Conservation (phyloP, 225 moss, liverwort and hornwort genomes). For the Asterella californica region DNA sequence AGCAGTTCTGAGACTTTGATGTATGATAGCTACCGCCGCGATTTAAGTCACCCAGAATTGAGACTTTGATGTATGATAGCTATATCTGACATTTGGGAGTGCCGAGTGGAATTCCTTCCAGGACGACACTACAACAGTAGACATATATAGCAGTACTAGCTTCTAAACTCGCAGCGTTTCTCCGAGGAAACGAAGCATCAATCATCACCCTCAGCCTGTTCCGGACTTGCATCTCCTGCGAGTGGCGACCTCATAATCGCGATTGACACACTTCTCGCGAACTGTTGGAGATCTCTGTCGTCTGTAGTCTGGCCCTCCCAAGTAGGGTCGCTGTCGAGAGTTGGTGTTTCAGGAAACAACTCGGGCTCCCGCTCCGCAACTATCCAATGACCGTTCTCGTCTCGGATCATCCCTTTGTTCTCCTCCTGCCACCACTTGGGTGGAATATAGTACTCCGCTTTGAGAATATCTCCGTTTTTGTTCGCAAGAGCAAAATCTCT, state of each 20-base stretch:
- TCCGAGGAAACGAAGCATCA: too few relatives aligned
- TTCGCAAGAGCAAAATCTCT: slow-evolving; percentile 63
- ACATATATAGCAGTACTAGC: too few relatives aligned
- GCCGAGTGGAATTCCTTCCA: too few relatives aligned
- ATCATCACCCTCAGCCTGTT: not conserved
- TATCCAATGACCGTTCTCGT: slow-evolving; percentile 8
- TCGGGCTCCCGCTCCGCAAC: not conserved
- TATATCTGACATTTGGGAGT: too few relatives aligned
- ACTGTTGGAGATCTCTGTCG: not conserved
- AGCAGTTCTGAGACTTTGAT: too few relatives aligned
- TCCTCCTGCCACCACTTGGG: slow-evolving; percentile 36
- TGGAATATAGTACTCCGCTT: slow-evolving; percentile 27
- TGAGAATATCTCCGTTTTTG: slow-evolving; percentile 34
- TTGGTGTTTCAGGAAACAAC: slow-evolving; percentile 8
- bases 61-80: too few relatives aligned
- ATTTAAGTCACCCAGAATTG: too few relatives aligned
- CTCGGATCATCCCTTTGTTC: slow-evolving; percentile 11
- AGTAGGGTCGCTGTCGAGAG: not conserved
- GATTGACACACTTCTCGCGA: not conserved
- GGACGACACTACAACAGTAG: too few relatives aligned
- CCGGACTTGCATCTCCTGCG: not conserved
- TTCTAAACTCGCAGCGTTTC: too few relatives aligned
- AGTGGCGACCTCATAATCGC: not conserved
- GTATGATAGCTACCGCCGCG: too few relatives aligned
- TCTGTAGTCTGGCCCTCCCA: not conserved